Evolutionary conservation across 2,329 filamentous ascomycete species (phyloP).

Genomic region (Ascochyta lentis): DNA sequence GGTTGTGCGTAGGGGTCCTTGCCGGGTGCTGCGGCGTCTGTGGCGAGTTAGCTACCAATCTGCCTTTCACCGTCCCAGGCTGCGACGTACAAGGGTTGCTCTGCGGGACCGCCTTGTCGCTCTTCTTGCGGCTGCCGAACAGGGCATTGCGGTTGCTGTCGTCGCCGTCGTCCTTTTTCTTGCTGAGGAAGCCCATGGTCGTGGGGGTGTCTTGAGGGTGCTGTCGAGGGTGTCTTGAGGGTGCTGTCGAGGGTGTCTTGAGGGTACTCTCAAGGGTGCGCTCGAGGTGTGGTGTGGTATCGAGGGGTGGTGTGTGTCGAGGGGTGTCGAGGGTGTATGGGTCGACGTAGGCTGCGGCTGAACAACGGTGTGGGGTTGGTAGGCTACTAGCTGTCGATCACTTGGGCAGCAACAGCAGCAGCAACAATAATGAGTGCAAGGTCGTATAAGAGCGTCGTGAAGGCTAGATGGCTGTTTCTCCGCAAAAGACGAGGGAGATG

Average conservation of each 20-base stretch:
- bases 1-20: constrained; percentile 61
- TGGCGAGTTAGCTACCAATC: background rate
- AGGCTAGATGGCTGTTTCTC: background rate
- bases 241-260: background rate
- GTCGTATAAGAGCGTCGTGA: background rate
- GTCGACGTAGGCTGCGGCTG: constrained; percentile 15
- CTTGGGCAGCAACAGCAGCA: constrained; percentile 13
- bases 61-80: constrained; percentile 51
- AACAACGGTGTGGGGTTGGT: constrained; percentile 18
- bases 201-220: background rate
- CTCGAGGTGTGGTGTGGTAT: background rate
- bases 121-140: constrained; percentile 60
- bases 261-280: too few species aligned
- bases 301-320: background rate
- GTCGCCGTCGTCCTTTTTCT: constrained; percentile 61
- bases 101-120: constrained; percentile 46
- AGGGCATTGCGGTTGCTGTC: constrained; percentile 64
- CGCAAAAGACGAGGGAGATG: too few species aligned
- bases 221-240: background rate
- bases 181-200: constrained; percentile 59
- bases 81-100: constrained; percentile 18
- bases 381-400: constrained; percentile 15
- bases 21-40: constrained; percentile 50
- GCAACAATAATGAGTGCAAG: background rate
- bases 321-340: background rate